Base-by-base conservation (phyloP, 2,329 filamentous ascomycete genomes). In the Aureobasidium pullulans region DNA sequence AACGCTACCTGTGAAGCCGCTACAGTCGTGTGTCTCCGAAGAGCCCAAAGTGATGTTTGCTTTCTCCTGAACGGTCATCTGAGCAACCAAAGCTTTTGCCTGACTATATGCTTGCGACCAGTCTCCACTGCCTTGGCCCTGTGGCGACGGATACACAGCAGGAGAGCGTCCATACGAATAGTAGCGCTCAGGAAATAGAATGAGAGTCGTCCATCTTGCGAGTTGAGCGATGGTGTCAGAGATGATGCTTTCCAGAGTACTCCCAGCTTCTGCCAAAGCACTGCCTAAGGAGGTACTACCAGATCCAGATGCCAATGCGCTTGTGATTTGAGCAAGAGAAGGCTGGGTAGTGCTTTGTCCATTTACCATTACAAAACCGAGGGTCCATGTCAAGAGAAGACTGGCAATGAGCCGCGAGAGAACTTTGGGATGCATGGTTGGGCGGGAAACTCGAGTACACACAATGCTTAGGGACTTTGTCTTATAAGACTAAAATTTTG, bases 31-130 rank as follows among this genome's bases (percentile, higher is more conserved):
- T 11, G 61, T 60, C n/a, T 48, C 32, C 11, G 59, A 60, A n/a
- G 59, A 49, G 19, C 73, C 70, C 46, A 72, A 67, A 2, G 75
- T 72, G 37, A 76, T 73, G 32, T 68, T 68, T 16, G 73, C 63
- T 65, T 77, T 76, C 43, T 76, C 74, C 34, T 66, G 63, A 15
- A 69, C 65, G 4, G 72, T 73, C 39, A 76, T 65, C 54, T 73
- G 72, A 13, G 70, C 67, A 8, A 77, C 68, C 34, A 73, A 70
- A 15, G 71, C 66, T 31, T 69, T 70, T 4, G 75, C 74, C 62
- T 75, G 73, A 19, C 67, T 65, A 61, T 76, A 72, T 11, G 74
- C 74, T 48, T 67, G 66, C 36, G 70, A 70, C 74, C 74, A 76
- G 37, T 60, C 62, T 11, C 59, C 64, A 15, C 37, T 34, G n/a